These are phyloP conservation scores for Aspergillus quadricinctus DNA, from an alignment of 2,329 filamentous ascomycete species.

Conservation along the genomic window DNA sequence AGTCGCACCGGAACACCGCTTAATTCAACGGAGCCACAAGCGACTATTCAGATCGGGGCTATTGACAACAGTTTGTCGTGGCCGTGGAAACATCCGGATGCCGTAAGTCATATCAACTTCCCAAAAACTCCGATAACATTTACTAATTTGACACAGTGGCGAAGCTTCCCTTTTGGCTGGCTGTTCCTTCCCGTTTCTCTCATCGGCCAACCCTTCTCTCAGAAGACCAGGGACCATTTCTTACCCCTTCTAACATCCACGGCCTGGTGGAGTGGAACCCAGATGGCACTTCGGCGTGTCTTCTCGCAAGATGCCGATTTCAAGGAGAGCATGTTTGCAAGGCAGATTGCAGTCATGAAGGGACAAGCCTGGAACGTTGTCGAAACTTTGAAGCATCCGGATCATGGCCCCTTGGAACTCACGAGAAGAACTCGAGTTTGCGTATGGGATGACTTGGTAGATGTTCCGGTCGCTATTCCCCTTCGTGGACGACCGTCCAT, in stretches of 20 bases:
- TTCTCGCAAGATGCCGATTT: constrained; percentile 94
- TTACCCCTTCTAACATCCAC: constrained; percentile 92
- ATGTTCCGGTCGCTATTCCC: constrained; percentile 89
- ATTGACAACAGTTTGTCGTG: constrained; percentile 98
- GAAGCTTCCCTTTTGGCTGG: constrained; percentile 96
- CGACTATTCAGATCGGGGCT: constrained; percentile 74
- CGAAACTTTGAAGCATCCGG: constrained; percentile 86
- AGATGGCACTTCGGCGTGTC: constrained; percentile 75
- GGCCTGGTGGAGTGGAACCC: constrained; percentile 95
- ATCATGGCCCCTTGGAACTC: constrained; percentile 90
- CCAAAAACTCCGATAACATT: neutral
- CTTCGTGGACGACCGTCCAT: constrained; percentile 76
- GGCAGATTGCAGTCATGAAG: constrained; percentile 98
- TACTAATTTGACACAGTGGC: constrained; percentile 49
- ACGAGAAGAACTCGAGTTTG: constrained; percentile 87
- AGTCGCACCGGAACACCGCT: constrained; percentile 54
- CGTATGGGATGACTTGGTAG: constrained; percentile 96
- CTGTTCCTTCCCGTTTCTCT: constrained; percentile 94
- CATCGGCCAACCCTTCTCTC: constrained; percentile 92
- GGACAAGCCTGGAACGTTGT: constrained; percentile 99
- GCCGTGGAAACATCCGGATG: constrained; percentile 99
- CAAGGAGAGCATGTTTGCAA: constrained; percentile 98
- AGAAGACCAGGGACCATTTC: constrained; percentile 90
- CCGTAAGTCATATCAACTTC: constrained; percentile 45
- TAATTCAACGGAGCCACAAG: constrained; percentile 41